Percentiles rank a stretch among this genome's conserved stretches.
phyloP scores from a whole-genome alignment of 805 yeast genomes.

The Myxozyma melibiosi region DNA sequence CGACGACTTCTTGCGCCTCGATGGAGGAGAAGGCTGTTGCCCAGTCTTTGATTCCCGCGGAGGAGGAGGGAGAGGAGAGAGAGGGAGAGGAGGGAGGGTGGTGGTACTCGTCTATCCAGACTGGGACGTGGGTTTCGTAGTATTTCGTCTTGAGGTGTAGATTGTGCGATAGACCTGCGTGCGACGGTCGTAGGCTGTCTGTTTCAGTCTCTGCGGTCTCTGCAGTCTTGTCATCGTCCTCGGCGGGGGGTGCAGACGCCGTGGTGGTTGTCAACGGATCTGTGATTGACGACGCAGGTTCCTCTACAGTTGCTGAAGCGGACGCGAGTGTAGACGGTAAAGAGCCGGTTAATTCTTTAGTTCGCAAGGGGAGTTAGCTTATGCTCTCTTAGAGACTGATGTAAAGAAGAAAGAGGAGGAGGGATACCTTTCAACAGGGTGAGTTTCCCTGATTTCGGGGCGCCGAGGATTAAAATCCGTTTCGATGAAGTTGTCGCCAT shows the following conservation, averaged over 20 bases:
- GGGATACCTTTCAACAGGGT: constrained; percentile 38
- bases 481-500: constrained; percentile 10
- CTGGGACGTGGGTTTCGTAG: constrained; percentile 41
- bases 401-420: background rate
- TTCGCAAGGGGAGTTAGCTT: background rate
- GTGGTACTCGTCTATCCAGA: constrained; percentile 44
- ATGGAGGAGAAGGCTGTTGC: constrained; percentile 38
- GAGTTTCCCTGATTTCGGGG: constrained; percentile 42
- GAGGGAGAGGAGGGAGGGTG: constrained; percentile 22
- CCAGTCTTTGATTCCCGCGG: constrained; percentile 39
- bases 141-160: constrained; percentile 40
- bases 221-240: background rate
- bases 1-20: constrained; percentile 45
- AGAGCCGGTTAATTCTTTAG: background rate
- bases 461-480: constrained; percentile 39
- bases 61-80: constrained; percentile 13
- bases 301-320: background rate
- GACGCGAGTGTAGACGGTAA: constrained; percentile 9
- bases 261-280: background rate
- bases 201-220: background rate
- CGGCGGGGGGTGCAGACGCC: background rate
- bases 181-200: constrained; percentile 26
- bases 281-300: background rate
- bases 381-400: no score
- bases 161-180: constrained; percentile 39